These are phyloP conservation scores for Wickerhamiella sergipiensis DNA, from an alignment of 805 yeast species.

Conservation along the genomic window DNA sequence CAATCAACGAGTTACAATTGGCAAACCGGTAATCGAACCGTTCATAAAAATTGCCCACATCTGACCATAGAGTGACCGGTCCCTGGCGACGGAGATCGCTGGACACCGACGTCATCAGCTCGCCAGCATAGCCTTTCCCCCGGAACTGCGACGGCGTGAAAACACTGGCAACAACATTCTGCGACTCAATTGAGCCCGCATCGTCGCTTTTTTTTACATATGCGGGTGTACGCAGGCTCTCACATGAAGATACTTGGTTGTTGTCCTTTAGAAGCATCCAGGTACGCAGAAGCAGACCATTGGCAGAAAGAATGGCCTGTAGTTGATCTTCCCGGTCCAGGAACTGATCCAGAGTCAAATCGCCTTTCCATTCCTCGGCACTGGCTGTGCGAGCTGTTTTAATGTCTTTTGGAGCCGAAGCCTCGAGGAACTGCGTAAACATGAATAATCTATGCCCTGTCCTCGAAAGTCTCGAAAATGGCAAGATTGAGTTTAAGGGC, in stretches of 20 bases:
- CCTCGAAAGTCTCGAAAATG: too few species aligned
- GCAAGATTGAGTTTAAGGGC: too few species aligned
- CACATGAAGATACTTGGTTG: slow-evolving; percentile 31
- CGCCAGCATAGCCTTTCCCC: slow-evolving; percentile 41
- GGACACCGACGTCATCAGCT: slow-evolving; percentile 29
- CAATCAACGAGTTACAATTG: not conserved
- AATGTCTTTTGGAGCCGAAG: slow-evolving; percentile 1
- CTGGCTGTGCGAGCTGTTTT: slow-evolving; percentile 7
- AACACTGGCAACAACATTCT: slow-evolving; percentile 41
- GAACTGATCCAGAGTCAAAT: slow-evolving; percentile 17
- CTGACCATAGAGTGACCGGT: slow-evolving; percentile 51
- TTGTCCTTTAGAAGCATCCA: slow-evolving; percentile 21
- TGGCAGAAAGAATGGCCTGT: slow-evolving; percentile 6
- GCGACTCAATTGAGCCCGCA: slow-evolving; percentile 10
- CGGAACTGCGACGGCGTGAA: slow-evolving; percentile 37
- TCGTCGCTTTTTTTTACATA: slow-evolving; percentile 14
- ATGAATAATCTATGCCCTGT: not conserved
- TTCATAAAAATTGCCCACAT: slow-evolving; percentile 55
- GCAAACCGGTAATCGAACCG: slow-evolving; percentile 35
- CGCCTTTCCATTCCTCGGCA: slow-evolving; percentile 19
- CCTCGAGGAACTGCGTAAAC: not conserved
- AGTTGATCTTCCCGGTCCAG: slow-evolving; percentile 18
- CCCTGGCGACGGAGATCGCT: slow-evolving; percentile 13
- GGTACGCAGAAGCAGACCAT: slow-evolving; percentile 14
- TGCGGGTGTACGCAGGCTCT: slow-evolving; percentile 29